A percentile compares a stretch with the other conserved stretches of the same genome.
Conservation (phyloP, 495 filamentous ascomycete species). For the Neurospora sp. region DNA sequence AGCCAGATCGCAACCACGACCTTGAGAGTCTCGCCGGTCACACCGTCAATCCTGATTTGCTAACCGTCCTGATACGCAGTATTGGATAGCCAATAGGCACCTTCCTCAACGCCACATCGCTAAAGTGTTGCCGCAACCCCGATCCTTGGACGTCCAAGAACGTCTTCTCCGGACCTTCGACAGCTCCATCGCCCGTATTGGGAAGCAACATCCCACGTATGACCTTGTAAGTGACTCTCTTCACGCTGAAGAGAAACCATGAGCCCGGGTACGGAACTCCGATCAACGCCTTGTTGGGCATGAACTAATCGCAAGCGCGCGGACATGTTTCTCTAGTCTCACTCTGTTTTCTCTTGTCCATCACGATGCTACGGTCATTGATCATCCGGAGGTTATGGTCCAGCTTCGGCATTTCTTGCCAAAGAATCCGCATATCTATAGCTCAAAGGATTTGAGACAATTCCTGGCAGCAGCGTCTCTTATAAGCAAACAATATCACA, state of each 20-base stretch:
- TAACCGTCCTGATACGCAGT: neutral
- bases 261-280: neutral
- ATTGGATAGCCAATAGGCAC: constrained; percentile 11
- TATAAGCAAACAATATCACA: neutral
- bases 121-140: constrained; percentile 20
- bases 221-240: neutral
- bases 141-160: constrained; percentile 5
- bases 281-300: neutral
- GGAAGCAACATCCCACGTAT: neutral
- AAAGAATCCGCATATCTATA: neutral
- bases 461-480: neutral
- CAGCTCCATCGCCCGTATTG: neutral
- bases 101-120: constrained; percentile 9
- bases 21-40: constrained; percentile 4
- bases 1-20: constrained; percentile 22
- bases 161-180: neutral
- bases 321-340: neutral
- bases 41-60: constrained; percentile 15
- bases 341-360: neutral
- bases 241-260: neutral
- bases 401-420: neutral
- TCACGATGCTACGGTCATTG: neutral
- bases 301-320: neutral
- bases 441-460: neutral
- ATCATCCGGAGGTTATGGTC: neutral